Evolutionary conservation across 2,329 filamentous ascomycete species (phyloP).

Genomic region (Trichoderma gracile): DNA sequence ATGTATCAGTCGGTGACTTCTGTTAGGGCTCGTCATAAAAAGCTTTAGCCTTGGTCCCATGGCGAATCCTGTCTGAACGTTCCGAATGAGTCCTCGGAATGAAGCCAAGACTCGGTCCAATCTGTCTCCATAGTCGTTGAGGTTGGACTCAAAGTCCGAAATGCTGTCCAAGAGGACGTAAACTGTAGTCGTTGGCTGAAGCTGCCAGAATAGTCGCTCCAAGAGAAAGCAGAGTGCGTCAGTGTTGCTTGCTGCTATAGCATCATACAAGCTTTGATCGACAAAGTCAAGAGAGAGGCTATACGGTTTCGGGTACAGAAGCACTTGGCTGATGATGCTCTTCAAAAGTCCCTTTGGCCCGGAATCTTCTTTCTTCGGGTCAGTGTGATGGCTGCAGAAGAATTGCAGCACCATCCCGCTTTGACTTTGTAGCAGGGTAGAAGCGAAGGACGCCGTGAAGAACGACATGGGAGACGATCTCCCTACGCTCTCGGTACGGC

Average conservation of each 20-base stretch:
- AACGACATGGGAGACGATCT: conserved; percentile 18
- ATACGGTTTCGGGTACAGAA: conserved; percentile 18
- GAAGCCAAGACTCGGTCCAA: conserved; percentile 10
- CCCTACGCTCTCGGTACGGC: conserved; percentile 14
- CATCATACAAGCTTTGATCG: conserved; percentile 17
- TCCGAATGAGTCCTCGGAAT: conserved; percentile 3
- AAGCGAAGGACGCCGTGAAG: conserved; percentile 19
- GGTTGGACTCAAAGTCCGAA: conserved; percentile 11
- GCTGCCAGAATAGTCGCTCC: conserved; percentile 15
- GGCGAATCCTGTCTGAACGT: neutral
- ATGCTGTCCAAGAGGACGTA: conserved; percentile 18
- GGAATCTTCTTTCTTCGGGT: neutral
- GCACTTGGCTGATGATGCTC: conserved; percentile 12
- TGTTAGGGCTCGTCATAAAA: conserved; percentile 19
- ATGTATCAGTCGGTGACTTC: conserved; percentile 6
- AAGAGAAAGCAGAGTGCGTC: conserved; percentile 18
- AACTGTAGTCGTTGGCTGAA: neutral
- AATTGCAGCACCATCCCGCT: conserved; percentile 17
- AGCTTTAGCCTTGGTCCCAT: conserved; percentile 11
- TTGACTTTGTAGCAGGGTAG: conserved; percentile 7
- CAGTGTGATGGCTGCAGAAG: conserved; percentile 9
- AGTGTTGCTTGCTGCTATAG: conserved; percentile 5
- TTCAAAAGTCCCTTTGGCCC: conserved; percentile 4
- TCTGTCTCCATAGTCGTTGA: conserved; percentile 14
- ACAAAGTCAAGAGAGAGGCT: conserved; percentile 4